Base-by-base conservation (phyloP, 139 green algal species). In the Picochlorum sp. region DNA sequence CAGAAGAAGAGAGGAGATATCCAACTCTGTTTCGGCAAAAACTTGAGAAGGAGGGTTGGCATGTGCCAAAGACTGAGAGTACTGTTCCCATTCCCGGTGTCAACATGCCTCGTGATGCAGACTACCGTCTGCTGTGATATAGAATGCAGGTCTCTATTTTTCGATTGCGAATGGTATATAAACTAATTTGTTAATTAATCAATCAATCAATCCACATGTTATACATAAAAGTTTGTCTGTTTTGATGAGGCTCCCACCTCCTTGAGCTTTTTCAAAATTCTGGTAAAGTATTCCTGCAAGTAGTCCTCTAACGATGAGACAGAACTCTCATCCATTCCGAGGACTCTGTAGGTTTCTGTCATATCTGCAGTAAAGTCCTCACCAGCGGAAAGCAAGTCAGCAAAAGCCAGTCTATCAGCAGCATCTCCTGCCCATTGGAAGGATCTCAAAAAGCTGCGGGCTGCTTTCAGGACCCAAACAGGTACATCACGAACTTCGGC, bases 201-300 rank as follows among this genome's bases (percentile, higher is more conserved):
- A 23, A 23, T 8, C n/a, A 23, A 23, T 34, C 13, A 59, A 65
- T 59, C 20, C 18, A 32, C 13, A 59, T 59, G 28, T 83, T 72
- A 97, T 1, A 97, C 71, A 66, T 97, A 97, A 69, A 96, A 96
- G 75, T 97, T 88, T 45, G 80, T 91, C 67, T 96, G 86, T 66
- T 88, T 85, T 18, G 67, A 75, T 21, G 85, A 71, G 10, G 89
- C 92, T 10, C 91, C 92, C n/a, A 98, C 87, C 65, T 98, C 83
- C 79, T 99, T 99, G 13, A 99, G 85, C 83, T 96, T 97, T 77
- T 96, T 96, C 47, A 98, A 67, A 73, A 99, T 97, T 50, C 68
- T 66, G 4, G 62, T 79, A 74, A 90, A 98, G 85, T 98, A 99
- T 72, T 98, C 90, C 69, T 91, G 62, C 28, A 96, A 73, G 77